phyloP scores from a whole-genome alignment of 2,329 filamentous ascomycete genomes.

The Coniochaeta sp. region DNA sequence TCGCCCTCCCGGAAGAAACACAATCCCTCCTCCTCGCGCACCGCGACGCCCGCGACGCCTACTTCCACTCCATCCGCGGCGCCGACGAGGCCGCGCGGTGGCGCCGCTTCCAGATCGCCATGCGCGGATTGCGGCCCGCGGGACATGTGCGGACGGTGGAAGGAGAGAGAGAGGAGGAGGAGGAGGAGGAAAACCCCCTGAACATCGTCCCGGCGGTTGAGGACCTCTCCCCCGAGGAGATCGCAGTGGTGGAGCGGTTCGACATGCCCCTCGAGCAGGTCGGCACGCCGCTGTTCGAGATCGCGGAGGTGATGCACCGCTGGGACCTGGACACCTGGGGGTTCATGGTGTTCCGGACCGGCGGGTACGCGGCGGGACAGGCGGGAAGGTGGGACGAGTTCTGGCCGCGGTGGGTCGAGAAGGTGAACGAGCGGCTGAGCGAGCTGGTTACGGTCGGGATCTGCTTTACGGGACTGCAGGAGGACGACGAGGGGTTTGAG shows the following conservation, averaged over 20 bases:
- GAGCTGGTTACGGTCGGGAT: not conserved
- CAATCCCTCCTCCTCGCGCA: not conserved
- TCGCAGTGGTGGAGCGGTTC: not conserved
- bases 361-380: not conserved
- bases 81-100: not conserved
- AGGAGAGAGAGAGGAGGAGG: no score
- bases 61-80: not conserved
- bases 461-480: not conserved
- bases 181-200: no score
- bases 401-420: not conserved
- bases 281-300: conserved; percentile 2
- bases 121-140: not conserved
- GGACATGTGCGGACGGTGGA: not conserved
- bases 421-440: not conserved
- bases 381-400: not conserved
- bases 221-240: not conserved
- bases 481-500: not conserved
- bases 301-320: conserved; percentile 1
- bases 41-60: not conserved
- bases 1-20: not conserved
- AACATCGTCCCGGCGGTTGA: not conserved
- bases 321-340: not conserved
- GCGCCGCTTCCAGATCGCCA: not conserved
- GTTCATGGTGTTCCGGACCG: not conserved
- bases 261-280: not conserved